phyloP scores from a whole-genome alignment of 331 rosid genomes.

The Arachis monticola region DNA sequence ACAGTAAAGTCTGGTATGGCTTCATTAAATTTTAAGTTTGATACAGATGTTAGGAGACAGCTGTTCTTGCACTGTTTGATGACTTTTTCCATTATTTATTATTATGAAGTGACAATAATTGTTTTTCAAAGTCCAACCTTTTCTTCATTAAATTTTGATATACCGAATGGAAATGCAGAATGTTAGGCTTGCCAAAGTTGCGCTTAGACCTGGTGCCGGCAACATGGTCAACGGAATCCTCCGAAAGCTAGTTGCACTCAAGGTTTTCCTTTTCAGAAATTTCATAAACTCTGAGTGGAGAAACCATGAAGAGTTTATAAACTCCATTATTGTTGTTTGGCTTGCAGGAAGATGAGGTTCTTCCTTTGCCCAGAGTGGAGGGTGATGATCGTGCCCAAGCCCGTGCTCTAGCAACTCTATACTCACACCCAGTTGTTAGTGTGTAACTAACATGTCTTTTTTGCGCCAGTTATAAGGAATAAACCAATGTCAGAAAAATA shows the following conservation, averaged over 20 bases:
- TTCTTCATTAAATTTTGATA: constrained; percentile 19
- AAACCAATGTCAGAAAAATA: not conserved
- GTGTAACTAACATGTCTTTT: constrained; percentile 11
- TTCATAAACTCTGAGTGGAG: not conserved
- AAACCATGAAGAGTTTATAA: constrained; percentile 14
- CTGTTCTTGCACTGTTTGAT: constrained; percentile 13
- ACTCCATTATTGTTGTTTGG: constrained; percentile 38
- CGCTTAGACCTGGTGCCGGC: constrained; percentile 95
- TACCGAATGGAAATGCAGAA: constrained; percentile 59
- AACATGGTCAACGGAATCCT: constrained; percentile 92
- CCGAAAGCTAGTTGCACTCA: constrained; percentile 72
- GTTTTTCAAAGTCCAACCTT: constrained; percentile 15
- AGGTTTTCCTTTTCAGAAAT: constrained; percentile 51
- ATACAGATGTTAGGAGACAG: not conserved
- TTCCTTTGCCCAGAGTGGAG: constrained; percentile 84
- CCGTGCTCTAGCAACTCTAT: constrained; percentile 79
- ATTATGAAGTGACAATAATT: not conserved
- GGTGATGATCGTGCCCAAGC: constrained; percentile 89
- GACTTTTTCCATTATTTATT: not conserved
- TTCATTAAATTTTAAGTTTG: not conserved
- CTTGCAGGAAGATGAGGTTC: constrained; percentile 64
- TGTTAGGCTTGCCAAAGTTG: constrained; percentile 83
- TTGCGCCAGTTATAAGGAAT: not conserved
- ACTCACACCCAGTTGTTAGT: constrained; percentile 92
- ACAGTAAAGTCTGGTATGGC: not conserved